Percentiles rank a stretch among this genome's conserved stretches.
phyloP scores from a whole-genome alignment of 2,329 filamentous ascomycete genomes.

The Exophiala viscosa region DNA sequence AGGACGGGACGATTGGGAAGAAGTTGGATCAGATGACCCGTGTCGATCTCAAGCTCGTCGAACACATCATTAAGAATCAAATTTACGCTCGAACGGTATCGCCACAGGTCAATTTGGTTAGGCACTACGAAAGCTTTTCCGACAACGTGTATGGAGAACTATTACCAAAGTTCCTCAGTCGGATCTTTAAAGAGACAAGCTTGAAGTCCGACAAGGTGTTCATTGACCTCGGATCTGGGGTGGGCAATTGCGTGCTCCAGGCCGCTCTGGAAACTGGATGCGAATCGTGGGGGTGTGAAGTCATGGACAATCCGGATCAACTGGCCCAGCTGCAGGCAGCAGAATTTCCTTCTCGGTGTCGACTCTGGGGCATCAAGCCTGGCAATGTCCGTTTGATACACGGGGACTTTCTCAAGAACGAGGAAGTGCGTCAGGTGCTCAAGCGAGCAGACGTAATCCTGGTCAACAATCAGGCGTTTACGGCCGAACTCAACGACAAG shows the following conservation, averaged over 20 bases:
- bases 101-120: conserved; percentile 76
- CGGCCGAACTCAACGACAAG: conserved; percentile 76
- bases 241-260: conserved; percentile 92
- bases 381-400: conserved; percentile 75
- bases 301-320: conserved; percentile 85
- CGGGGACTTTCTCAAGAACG: conserved; percentile 77
- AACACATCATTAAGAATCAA: conserved; percentile 73
- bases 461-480: conserved; percentile 98
- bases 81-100: conserved; percentile 91
- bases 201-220: conserved; percentile 84
- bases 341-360: conserved; percentile 81
- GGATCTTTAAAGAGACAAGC: conserved; percentile 72
- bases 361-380: conserved; percentile 80
- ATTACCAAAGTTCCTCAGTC: conserved; percentile 75
- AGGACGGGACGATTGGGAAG: conserved; percentile 66
- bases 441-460: conserved; percentile 89
- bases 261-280: conserved; percentile 90
- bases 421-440: conserved; percentile 66
- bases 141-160: conserved; percentile 96
- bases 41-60: conserved; percentile 68
- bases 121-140: conserved; percentile 81
- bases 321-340: conserved; percentile 74
- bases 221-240: conserved; percentile 90
- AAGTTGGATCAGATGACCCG: conserved; percentile 67
- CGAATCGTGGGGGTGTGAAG: conserved; percentile 93